A percentile compares a stretch with the other conserved stretches of the same genome.
Evolutionary conservation across 2,329 filamentous ascomycete species (phyloP).

Genomic region (Nothophoma quercina): DNA sequence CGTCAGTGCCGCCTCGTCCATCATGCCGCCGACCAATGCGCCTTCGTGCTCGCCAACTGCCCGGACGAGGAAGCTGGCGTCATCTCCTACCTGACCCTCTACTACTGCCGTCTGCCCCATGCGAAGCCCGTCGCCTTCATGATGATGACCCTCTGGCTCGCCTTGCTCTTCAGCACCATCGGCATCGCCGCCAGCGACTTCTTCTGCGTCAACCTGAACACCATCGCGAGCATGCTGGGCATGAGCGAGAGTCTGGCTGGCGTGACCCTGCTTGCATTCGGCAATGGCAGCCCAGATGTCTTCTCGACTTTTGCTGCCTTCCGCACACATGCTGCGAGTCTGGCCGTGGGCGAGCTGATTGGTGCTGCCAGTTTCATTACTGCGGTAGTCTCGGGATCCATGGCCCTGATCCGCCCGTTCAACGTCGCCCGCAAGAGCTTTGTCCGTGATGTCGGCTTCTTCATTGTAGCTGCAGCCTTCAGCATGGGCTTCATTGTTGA

Average conservation of each 20-base stretch:
- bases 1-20: constrained; percentile 80
- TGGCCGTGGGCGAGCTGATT: constrained; percentile 94
- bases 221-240: constrained; percentile 85
- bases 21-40: constrained; percentile 78
- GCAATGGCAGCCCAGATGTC: constrained; percentile 96
- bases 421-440: constrained; percentile 89
- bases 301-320: constrained; percentile 99
- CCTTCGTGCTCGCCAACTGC: constrained; percentile 83
- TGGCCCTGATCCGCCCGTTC: constrained; percentile 96
- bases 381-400: constrained; percentile 92
- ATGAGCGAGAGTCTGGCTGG: constrained; percentile 96
- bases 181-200: constrained; percentile 98
- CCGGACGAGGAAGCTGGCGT: constrained; percentile 88
- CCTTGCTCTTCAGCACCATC: constrained; percentile 91
- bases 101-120: constrained; percentile 80
- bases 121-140: constrained; percentile 79
- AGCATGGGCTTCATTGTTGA: constrained; percentile 88
- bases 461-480: constrained; percentile 84
- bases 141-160: constrained; percentile 82
- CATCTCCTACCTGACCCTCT: constrained; percentile 85
- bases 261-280: constrained; percentile 95
- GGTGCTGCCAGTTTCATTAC: constrained; percentile 97
- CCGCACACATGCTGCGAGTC: constrained; percentile 94
- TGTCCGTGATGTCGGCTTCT: constrained; percentile 89
- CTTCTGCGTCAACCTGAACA: constrained; percentile 95